A percentile compares a stretch with the other conserved stretches of the same genome.
These are phyloP conservation scores for Cucurbita pepo DNA, from an alignment of 306 rosid species.

Conservation along the genomic window DNA sequence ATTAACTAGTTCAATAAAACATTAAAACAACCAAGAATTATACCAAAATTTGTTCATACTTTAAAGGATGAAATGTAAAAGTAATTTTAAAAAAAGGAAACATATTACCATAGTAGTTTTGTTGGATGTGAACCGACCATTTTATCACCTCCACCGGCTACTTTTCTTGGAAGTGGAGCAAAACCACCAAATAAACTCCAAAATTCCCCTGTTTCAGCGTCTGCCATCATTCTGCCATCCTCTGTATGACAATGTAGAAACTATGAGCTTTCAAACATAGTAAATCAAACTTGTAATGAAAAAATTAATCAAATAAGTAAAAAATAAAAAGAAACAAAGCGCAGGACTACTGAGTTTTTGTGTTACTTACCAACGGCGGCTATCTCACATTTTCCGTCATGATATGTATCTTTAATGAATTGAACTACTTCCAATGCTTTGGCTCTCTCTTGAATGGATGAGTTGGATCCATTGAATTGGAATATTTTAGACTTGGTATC, in stretches of 20 bases:
- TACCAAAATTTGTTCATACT: neutral
- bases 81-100: neutral
- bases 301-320: neutral
- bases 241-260: slow-evolving; percentile 30
- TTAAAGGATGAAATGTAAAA: slow-evolving; percentile 1
- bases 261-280: neutral
- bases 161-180: slow-evolving; percentile 91
- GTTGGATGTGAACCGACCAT: slow-evolving; percentile 38
- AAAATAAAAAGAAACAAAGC: neutral
- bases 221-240: slow-evolving; percentile 98
- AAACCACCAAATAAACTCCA: slow-evolving; percentile 97
- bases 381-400: slow-evolving; percentile 87
- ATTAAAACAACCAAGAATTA: neutral
- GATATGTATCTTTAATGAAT: slow-evolving; percentile 77
- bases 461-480: slow-evolving; percentile 88
- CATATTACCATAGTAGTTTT: slow-evolving; percentile 55
- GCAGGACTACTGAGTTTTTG: neutral
- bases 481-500: slow-evolving; percentile 82
- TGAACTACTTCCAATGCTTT: slow-evolving; percentile 94
- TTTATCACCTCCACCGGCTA: slow-evolving; percentile 40
- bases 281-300: neutral
- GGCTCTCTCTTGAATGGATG: slow-evolving; percentile 95
- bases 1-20: neutral
- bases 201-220: slow-evolving; percentile 86
- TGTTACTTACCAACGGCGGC: slow-evolving; percentile 74